Conservation (phyloP, 139 green algal genomes). For the Microglena sp. region DNA sequence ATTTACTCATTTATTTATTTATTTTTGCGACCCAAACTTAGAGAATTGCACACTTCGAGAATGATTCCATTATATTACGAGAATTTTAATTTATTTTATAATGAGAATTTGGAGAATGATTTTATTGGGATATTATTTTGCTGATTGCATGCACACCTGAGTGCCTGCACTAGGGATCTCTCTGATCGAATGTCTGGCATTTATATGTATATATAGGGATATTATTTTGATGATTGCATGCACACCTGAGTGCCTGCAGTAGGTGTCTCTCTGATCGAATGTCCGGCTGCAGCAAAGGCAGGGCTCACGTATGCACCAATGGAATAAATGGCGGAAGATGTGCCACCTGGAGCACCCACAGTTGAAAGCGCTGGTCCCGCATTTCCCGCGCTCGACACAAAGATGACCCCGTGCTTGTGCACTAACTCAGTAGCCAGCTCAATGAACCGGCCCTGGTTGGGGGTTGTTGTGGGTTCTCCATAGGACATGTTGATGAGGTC, state of each 20-base stretch:
- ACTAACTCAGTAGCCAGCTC: constrained; percentile 52
- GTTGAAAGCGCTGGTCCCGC: constrained; percentile 74
- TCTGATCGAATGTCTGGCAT: constrained; percentile 61
- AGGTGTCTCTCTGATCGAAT: constrained; percentile 42
- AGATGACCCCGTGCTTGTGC: constrained; percentile 77
- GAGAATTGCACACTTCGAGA: no score
- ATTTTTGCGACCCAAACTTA: no score
- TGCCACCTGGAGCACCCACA: constrained; percentile 77
- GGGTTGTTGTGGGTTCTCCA: constrained; percentile 57
- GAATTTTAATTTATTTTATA: no score
- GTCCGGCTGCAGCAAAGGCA: constrained; percentile 60
- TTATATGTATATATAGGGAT: no score
- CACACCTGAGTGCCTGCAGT: constrained; percentile 3
- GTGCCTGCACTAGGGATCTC: constrained; percentile 6
- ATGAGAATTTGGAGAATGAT: no score
- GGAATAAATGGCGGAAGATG: constrained; percentile 50
- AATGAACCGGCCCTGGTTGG: constrained; percentile 51
- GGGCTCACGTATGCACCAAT: constrained; percentile 81
- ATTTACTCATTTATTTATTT: no score
- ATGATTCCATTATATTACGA: no score
- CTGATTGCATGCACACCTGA: no score
- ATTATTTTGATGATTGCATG: no score
- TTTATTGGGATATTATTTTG: no score
- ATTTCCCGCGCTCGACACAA: constrained; percentile 75
- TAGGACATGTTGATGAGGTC: constrained; percentile 84